A percentile compares a stretch with the other conserved stretches of the same genome.
Evolutionary conservation across 169 alveolate genomes (phyloP).

Genomic region (Plasmodium vinckei): DNA sequence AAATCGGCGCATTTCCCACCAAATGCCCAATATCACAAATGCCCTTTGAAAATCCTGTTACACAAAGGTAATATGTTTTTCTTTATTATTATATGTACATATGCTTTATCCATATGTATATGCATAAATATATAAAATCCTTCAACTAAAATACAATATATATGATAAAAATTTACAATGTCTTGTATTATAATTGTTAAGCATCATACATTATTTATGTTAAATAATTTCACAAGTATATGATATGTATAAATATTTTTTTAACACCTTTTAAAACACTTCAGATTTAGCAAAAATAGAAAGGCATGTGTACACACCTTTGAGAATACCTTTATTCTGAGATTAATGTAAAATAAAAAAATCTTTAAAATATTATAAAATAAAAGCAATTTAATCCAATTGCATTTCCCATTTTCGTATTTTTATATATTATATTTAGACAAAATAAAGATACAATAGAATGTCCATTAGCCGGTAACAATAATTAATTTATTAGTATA

Average conservation of each 20-base stretch:
- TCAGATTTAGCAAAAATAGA: slow-evolving; percentile 80
- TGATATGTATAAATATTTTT: too few species aligned
- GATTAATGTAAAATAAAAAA: slow-evolving; percentile 69
- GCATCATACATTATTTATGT: too few species aligned
- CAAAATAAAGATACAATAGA: slow-evolving; percentile 73
- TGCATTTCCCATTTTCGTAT: neutral
- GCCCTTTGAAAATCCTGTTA: slow-evolving; percentile 83
- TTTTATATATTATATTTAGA: slow-evolving; percentile 26
- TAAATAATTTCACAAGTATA: too few species aligned
- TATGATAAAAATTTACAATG: neutral
- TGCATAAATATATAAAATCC: too few species aligned
- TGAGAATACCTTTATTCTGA: slow-evolving; percentile 78
- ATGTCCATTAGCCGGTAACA: slow-evolving; percentile 84
- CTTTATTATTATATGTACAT: neutral
- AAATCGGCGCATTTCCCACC: slow-evolving; percentile 76
- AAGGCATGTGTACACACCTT: slow-evolving; percentile 85
- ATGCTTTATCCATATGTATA: too few species aligned
- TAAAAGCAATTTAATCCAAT: too few species aligned
- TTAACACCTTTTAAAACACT: neutral
- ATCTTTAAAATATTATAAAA: too few species aligned
- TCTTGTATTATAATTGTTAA: too few species aligned
- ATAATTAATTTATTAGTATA: neutral
- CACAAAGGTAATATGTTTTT: slow-evolving; percentile 78
- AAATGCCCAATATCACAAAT: slow-evolving; percentile 85
- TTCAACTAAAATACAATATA: neutral